Percentiles rank a stretch among this genome's conserved stretches.
Evolutionary conservation across 1,284 basidiomycete species (phyloP).

Genomic region (Cystobasidium pallidum): DNA sequence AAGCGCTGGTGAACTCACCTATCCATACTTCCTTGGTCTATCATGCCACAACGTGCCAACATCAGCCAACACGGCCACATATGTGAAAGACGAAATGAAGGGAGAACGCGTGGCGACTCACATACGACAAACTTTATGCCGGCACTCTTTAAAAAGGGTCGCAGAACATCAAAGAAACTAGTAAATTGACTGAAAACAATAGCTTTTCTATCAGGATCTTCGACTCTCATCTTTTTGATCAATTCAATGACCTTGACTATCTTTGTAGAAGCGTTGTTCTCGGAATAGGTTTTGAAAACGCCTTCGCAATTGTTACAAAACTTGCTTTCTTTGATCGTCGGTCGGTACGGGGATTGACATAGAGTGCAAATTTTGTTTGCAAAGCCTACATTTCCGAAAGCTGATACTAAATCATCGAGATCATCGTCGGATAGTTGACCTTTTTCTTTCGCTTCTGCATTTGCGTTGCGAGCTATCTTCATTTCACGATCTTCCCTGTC

Average conservation of each 20-base stretch:
- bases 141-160: slow-evolving; percentile 73
- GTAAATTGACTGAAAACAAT: slow-evolving; percentile 83
- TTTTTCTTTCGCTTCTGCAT: slow-evolving; percentile 18
- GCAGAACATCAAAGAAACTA: slow-evolving; percentile 81
- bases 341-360: slow-evolving; percentile 17
- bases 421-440: slow-evolving; percentile 57
- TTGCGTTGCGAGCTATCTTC: neutral
- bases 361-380: slow-evolving; percentile 27
- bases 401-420: slow-evolving; percentile 38
- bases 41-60: too few relatives aligned
- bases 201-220: slow-evolving; percentile 65
- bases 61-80: neutral
- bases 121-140: slow-evolving; percentile 79
- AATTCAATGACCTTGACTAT: slow-evolving; percentile 79
- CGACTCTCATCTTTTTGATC: slow-evolving; percentile 66
- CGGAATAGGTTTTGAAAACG: slow-evolving; percentile 5
- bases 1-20: neutral
- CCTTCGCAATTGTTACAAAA: slow-evolving; percentile 16
- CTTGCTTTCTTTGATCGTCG: neutral
- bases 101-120: slow-evolving; percentile 60
- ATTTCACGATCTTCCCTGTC: slow-evolving; percentile 45
- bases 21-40: slow-evolving; percentile 49
- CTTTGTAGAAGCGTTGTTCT: slow-evolving; percentile 64
- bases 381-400: slow-evolving; percentile 60
- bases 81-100: too few relatives aligned